These are phyloP conservation scores for Gamarada debralockiae DNA, from an alignment of 495 filamentous ascomycete species.

Conservation along the genomic window DNA sequence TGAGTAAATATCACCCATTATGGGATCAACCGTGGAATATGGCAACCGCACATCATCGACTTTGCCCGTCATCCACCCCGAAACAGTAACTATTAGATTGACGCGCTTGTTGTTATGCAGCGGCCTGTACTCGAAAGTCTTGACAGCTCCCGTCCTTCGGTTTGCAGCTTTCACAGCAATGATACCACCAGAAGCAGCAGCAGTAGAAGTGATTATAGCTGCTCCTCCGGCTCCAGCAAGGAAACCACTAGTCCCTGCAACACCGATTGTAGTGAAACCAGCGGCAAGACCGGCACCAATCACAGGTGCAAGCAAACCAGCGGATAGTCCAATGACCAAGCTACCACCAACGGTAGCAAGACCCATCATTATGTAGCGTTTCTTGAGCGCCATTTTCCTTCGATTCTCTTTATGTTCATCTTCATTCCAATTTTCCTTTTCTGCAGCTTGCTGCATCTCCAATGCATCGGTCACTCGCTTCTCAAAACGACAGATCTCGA, in stretches of 20 bases:
- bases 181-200: conserved; percentile 79
- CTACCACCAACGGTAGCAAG: conserved; percentile 94
- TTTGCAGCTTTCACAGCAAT: conserved; percentile 84
- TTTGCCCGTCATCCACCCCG: conserved; percentile 98
- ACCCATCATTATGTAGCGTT: conserved; percentile 90
- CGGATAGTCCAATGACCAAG: conserved; percentile 92
- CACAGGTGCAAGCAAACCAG: conserved; percentile 85
- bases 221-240: conserved; percentile 90
- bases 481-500: conserved; percentile 94
- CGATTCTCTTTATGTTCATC: conserved; percentile 89
- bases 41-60: conserved; percentile 94
- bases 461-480: conserved; percentile 96
- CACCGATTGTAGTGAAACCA: conserved; percentile 92
- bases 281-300: conserved; percentile 95
- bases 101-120: conserved; percentile 97
- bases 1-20: conserved; percentile 98
- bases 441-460: conserved; percentile 91
- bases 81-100: conserved; percentile 92
- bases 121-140: conserved; percentile 94
- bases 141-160: conserved; percentile 83
- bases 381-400: conserved; percentile 73
- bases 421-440: conserved; percentile 97
- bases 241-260: conserved; percentile 84
- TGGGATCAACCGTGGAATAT: conserved; percentile 90
- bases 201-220: conserved; percentile 86